Base-by-base conservation (phyloP, 2,329 filamentous ascomycete species). In the Zasmidium angulare region DNA sequence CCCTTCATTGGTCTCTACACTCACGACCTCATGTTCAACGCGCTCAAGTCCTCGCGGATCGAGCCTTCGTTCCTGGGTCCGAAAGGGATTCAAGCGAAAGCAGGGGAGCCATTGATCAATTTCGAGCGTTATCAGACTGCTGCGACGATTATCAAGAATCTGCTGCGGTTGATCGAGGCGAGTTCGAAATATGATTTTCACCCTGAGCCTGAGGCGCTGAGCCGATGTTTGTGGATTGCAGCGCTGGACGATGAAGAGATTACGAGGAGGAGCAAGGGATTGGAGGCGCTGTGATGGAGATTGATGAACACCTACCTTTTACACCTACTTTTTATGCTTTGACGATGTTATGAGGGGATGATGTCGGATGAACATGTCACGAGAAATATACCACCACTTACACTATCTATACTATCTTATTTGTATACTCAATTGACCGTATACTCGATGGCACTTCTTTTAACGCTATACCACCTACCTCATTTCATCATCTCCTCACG, bases 211-310 rank as follows among this genome's bases (percentile, higher is more conserved):
- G 89, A 89, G 54, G 84, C 92, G 53, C 88, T 90, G 3, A 89
- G 91, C 75, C 83, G 89, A 63, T 95, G 90, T 72, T 80, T 95
- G n/a, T 95, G 91, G 90, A 87, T 95, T 77, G 87, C 89, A 50
- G 89, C 90, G 10, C 73, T 95, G 56, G 84, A 78, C 56, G 90
- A 93, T 65, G 85, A 86, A n/a, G 89, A 93, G 69, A 91, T 95
- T 68, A 63, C 69, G 11, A 56, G 60, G 55, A 61, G 68, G 48
- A 71, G 71, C 55, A 67, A 62, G 57, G 62, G 59, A 23, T 60
- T 74, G 53, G 71, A 74, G 46, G 40, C 46, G 46, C 46, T 50
- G 36, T 58, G 55, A 58, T 20, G 3, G 31, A 29, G 6, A 4
- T 11, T 29, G 31, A 52, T 43, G 14, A 3, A 7, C n/a, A 14